Conservation (phyloP, 345 rosid species). For the Streptanthus diversifolius region DNA sequence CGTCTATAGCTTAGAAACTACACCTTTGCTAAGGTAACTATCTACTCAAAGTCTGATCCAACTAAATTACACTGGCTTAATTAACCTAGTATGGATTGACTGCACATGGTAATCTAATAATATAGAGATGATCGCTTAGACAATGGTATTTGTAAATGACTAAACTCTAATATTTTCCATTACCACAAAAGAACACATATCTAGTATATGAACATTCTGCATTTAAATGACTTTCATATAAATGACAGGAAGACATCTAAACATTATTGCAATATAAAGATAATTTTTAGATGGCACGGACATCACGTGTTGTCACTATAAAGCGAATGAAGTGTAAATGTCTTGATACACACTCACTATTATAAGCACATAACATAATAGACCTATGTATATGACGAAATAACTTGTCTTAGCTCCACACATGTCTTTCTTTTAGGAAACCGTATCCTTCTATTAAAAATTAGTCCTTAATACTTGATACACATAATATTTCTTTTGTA, state of each 20-base stretch:
- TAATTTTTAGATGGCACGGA: background rate
- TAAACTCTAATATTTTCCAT: background rate
- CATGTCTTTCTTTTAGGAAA: conserved; percentile 31
- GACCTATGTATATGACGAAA: background rate
- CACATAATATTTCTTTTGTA: background rate
- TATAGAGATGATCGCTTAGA: background rate
- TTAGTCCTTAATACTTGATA: background rate
- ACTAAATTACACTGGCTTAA: background rate
- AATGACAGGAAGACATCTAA: background rate
- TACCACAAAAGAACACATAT: background rate
- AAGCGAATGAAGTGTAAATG: conserved; percentile 14
- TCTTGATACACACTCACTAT: conserved; percentile 17
- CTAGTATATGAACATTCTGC: background rate
- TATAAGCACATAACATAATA: background rate
- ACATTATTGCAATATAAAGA: background rate
- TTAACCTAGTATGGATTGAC: background rate
- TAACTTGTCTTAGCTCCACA: conserved; percentile 2
- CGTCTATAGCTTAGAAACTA: background rate
- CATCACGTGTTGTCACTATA: conserved; percentile 26
- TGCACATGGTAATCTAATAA: background rate
- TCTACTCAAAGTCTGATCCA: background rate
- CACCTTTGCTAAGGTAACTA: background rate
- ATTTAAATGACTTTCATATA: conserved; percentile 13
- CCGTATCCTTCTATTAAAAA: background rate
- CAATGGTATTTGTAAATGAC: background rate